Evolutionary conservation across 805 yeast species (phyloP), one percentile per base, ranked within the genome.

Genomic region (Torulaspora gathmanii): DNA sequence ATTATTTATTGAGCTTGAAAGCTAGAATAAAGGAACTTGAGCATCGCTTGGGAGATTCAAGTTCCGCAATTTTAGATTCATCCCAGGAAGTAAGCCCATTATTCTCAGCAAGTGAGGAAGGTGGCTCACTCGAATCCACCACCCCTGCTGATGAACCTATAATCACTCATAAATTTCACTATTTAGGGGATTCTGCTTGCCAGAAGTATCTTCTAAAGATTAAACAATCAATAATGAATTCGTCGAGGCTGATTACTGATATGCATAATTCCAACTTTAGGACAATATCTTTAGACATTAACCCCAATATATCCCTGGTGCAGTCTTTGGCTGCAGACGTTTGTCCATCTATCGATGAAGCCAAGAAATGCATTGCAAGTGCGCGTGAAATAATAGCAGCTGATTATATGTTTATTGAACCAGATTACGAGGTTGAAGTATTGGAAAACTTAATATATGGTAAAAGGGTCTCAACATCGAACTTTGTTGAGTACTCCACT

Each of bases 361-460:
- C 52, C 16, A 37, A 45, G 28, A 45, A 41, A 22, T 50, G 53
- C 37, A 35, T 53, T 8, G 28, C 41, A 9, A 39, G 46, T 10
- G 53, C 52, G 10, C 37, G 33, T 4, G 37, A 31, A 23, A 42
- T 45, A 10, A 52, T 54, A 37, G 57, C 54, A 16, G 53, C 55
- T 5, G 57, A 54, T 41, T 54, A 54, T 40, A 40, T 54, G 51
- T 54, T 41, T 36, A 44, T 54, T 19, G 55, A 54, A 17, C 27
- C 42, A 4, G 44, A 42, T 22, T 54, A 54, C 34, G 40, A 37
- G 19, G 41, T 33, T 5, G 30, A 25, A 17, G 23, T 44, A 27
- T 37, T 46, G 27, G 49, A 27, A 13, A 13, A 28, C 13, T 26
- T 46, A 11, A 36, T 49, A 9, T 53, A 50, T 40, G n/a, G 34